Conservation (phyloP, 2,329 filamentous ascomycete species). For the Pezicula neosporulosa region DNA sequence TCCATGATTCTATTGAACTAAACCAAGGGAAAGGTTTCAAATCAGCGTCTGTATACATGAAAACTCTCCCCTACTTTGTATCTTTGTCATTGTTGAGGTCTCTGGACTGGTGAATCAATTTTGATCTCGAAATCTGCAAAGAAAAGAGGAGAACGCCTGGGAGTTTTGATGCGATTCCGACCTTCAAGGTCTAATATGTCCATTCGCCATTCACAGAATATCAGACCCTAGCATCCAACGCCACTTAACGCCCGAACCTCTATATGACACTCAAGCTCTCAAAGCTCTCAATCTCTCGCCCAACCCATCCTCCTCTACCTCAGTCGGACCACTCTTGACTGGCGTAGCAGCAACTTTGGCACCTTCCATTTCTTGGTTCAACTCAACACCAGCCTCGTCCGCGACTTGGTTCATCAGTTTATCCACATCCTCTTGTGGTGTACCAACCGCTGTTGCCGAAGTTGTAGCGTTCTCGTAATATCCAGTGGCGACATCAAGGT, state of each 20-base stretch:
- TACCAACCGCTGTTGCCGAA: constrained; percentile 71
- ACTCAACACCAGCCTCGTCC: constrained; percentile 82
- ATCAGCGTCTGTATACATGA: no score
- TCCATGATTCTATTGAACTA: no score
- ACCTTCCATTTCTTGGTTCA: constrained; percentile 68
- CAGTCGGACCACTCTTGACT: constrained; percentile 62
- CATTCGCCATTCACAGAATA: constrained; percentile 2
- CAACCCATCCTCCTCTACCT: constrained; percentile 76
- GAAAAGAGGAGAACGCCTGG: no score
- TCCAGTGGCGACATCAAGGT: constrained; percentile 42
- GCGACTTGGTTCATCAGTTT: constrained; percentile 80
- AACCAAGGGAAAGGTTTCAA: no score
- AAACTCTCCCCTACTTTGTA: no score
- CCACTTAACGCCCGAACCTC: constrained; percentile 1
- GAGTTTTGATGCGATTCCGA: no score
- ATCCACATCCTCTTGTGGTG: constrained; percentile 80
- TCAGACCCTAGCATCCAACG: neutral
- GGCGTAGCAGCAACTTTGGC: constrained; percentile 56
- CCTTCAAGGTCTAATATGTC: neutral
- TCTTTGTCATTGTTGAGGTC: no score
- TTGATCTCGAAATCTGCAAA: no score
- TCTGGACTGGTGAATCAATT: no score
- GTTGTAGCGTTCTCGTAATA: constrained; percentile 80
- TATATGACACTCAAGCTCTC: constrained; percentile 27
- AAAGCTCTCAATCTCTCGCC: constrained; percentile 53